Conservation (phyloP, 257 asterid genomes). For the Solanum gandarillasii region DNA sequence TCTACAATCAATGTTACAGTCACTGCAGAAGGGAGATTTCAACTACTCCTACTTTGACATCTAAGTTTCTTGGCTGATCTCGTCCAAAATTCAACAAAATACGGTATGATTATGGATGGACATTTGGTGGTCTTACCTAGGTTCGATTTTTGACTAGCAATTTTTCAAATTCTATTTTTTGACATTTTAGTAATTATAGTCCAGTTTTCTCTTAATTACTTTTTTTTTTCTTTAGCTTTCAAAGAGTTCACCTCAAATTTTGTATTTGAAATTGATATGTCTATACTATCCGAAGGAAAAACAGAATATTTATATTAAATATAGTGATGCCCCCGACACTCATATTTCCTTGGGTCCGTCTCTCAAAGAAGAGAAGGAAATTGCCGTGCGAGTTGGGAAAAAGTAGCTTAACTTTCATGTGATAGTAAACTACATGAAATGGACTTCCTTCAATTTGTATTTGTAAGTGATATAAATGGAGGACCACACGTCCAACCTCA, state of each 20-base stretch:
- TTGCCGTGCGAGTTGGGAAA: not conserved
- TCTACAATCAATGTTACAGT: not conserved
- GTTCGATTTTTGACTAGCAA: too few species aligned
- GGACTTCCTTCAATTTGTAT: not conserved
- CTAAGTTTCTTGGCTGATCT: not conserved
- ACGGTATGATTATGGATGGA: not conserved
- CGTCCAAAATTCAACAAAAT: not conserved
- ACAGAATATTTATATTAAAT: too few species aligned
- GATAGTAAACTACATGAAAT: not conserved
- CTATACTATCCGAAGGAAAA: not conserved
- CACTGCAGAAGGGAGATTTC: not conserved
- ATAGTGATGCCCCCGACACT: not conserved
- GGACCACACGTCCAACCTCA: not conserved
- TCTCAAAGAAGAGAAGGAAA: not conserved
- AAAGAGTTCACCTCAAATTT: not conserved
- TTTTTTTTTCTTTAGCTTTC: not conserved
- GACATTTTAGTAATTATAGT: too few species aligned
- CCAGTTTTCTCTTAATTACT: too few species aligned
- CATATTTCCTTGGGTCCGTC: not conserved
- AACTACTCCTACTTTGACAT: not conserved
- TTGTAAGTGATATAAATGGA: not conserved
- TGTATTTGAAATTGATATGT: not conserved
- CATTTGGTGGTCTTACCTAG: too few species aligned
- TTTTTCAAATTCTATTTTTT: too few species aligned
- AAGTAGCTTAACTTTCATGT: not conserved